phyloP scores from a whole-genome alignment of 2,329 filamentous ascomycete genomes.

The Phoma sp. region DNA sequence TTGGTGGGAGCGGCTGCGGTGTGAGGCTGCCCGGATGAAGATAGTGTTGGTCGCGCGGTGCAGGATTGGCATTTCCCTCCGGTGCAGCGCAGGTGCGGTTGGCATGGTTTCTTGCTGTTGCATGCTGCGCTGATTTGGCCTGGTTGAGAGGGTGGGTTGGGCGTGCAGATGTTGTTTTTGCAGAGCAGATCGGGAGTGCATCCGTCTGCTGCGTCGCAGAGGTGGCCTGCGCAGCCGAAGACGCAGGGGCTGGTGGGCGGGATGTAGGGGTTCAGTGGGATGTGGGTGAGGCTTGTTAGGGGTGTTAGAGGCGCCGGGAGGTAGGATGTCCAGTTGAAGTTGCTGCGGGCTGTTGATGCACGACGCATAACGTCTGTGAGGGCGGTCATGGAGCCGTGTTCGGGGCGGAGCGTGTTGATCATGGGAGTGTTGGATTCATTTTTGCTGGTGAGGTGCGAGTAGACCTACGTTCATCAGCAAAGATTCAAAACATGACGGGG shows the following conservation, averaged over 20 bases:
- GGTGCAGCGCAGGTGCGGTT: conserved; percentile 35
- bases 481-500: neutral
- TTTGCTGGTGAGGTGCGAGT: conserved; percentile 38
- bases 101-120: conserved; percentile 39
- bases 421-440: conserved; percentile 32
- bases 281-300: conserved; percentile 28
- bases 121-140: conserved; percentile 36
- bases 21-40: neutral
- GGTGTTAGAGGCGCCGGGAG: conserved; percentile 27
- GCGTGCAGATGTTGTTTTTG: conserved; percentile 43
- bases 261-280: conserved; percentile 42
- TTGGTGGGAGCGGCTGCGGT: too few species aligned
- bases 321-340: conserved; percentile 41
- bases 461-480: conserved; percentile 30
- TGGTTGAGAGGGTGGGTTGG: conserved; percentile 28
- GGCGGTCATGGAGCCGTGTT: conserved; percentile 32
- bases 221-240: conserved; percentile 42
- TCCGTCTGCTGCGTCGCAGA: conserved; percentile 39
- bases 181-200: conserved; percentile 39
- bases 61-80: conserved; percentile 35
- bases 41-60: neutral
- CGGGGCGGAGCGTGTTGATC: conserved; percentile 32
- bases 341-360: conserved; percentile 35
- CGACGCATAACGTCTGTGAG: conserved; percentile 30
- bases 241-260: conserved; percentile 36